phyloP scores from a whole-genome alignment of 805 yeast species.

The Myxozyma neotropica region DNA sequence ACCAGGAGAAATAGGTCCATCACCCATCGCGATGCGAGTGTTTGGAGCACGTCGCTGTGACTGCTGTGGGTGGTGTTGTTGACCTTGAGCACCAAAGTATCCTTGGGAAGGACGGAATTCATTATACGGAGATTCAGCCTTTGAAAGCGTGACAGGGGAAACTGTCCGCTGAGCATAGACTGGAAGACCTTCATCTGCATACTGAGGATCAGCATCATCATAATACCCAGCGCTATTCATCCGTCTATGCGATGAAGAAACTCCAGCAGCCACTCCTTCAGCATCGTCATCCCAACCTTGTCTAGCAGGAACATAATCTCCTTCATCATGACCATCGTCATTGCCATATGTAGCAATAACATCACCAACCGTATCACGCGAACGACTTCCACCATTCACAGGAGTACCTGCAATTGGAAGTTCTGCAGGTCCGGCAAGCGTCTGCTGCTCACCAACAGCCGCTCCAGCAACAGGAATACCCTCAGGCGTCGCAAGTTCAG shows the following conservation, averaged over 20 bases:
- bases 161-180: constrained; percentile 12
- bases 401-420: constrained; percentile 27
- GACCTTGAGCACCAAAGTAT: constrained; percentile 2
- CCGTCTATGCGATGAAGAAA: neutral
- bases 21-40: constrained; percentile 13
- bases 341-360: neutral
- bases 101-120: constrained; percentile 19
- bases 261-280: neutral
- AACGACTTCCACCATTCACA: neutral
- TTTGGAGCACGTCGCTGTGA: constrained; percentile 2
- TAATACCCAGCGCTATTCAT: constrained; percentile 18
- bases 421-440: constrained; percentile 1
- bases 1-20: neutral
- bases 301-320: constrained; percentile 24
- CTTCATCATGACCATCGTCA: neutral
- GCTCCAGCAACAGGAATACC: constrained; percentile 10
- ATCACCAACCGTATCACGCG: neutral
- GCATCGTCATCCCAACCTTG: constrained; percentile 15
- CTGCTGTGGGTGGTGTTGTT: constrained; percentile 7
- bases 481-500: neutral
- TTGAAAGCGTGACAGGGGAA: constrained; percentile 11
- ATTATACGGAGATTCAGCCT: constrained; percentile 13
- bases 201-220: constrained; percentile 32
- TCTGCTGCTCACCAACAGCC: neutral
- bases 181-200: constrained; percentile 14